Evolutionary conservation across 2,329 filamentous ascomycete genomes (phyloP).

Genomic region (Aureobasidium sp.): DNA sequence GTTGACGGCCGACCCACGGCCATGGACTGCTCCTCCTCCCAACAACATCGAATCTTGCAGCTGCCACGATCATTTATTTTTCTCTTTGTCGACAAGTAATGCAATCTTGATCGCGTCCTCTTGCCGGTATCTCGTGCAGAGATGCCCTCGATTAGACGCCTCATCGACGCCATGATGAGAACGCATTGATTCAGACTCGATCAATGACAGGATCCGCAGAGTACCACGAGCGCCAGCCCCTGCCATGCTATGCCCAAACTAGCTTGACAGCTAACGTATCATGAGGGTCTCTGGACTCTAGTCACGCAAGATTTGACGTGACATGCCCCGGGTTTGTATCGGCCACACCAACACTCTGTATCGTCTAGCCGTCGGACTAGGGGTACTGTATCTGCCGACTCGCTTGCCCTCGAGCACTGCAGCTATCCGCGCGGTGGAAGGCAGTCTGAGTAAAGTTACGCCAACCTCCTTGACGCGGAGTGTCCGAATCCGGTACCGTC

Average conservation of each 20-base stretch:
- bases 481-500: neutral
- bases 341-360: neutral
- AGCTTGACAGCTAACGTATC: conserved; percentile 8
- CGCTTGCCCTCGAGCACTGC: neutral
- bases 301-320: conserved; percentile 6
- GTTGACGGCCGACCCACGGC: neutral
- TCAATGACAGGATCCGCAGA: conserved; percentile 4
- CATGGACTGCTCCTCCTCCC: neutral
- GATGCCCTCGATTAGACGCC: neutral
- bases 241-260: conserved; percentile 4
- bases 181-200: conserved; percentile 4
- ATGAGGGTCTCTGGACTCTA: neutral
- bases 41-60: conserved; percentile 8
- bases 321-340: conserved; percentile 5
- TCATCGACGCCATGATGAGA: neutral
- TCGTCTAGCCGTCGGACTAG: neutral
- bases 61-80: neutral
- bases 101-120: neutral
- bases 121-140: neutral
- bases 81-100: neutral
- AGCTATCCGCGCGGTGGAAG: neutral
- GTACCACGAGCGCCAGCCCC: neutral
- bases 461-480: conserved; percentile 4
- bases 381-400: neutral
- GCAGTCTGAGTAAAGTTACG: neutral